Evolutionary conservation across 2,329 filamentous ascomycete genomes (phyloP).

Genomic region (Myriosclerotinia duriaeana): DNA sequence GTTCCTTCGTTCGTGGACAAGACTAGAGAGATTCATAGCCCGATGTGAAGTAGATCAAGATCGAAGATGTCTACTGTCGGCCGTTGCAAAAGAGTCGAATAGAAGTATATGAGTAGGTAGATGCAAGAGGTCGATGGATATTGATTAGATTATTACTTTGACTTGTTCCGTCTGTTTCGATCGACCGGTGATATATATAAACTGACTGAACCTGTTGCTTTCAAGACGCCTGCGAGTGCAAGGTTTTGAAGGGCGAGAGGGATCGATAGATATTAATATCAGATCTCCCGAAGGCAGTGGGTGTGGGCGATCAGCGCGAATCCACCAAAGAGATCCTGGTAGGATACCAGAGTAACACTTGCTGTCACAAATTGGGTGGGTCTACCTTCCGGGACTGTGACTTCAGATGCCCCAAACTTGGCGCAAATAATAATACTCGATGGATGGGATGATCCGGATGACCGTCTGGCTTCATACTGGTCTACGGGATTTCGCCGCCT

Average conservation of each 20-base stretch:
- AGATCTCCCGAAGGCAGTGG: constrained; percentile 52
- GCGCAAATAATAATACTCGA: constrained; percentile 32
- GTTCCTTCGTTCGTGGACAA: constrained; percentile 40
- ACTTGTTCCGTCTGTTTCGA: constrained; percentile 40
- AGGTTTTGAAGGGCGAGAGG: constrained; percentile 42
- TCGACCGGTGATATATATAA: constrained; percentile 15
- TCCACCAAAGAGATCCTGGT: constrained; percentile 51
- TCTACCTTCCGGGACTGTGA: constrained; percentile 40
- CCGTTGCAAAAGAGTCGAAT: constrained; percentile 12
- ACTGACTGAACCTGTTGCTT: constrained; percentile 25
- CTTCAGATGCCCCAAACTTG: constrained; percentile 40
- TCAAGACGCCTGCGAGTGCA: constrained; percentile 39
- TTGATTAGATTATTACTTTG: constrained; percentile 36
- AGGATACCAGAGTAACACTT: constrained; percentile 42
- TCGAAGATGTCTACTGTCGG: constrained; percentile 3
- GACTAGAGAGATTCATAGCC: constrained; percentile 43
- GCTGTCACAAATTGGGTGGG: constrained; percentile 58
- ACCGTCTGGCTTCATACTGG: constrained; percentile 33
- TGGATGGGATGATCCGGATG: constrained; percentile 33
- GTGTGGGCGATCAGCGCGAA: constrained; percentile 52
- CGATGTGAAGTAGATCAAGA: constrained; percentile 19
- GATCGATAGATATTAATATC: constrained; percentile 47
- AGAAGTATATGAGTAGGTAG: constrained; percentile 5
- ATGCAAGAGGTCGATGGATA: constrained; percentile 8
- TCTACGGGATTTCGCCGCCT: constrained; percentile 32